These are phyloP conservation scores for Saturnispora hagleri DNA, from an alignment of 805 yeast species.

Conservation along the genomic window DNA sequence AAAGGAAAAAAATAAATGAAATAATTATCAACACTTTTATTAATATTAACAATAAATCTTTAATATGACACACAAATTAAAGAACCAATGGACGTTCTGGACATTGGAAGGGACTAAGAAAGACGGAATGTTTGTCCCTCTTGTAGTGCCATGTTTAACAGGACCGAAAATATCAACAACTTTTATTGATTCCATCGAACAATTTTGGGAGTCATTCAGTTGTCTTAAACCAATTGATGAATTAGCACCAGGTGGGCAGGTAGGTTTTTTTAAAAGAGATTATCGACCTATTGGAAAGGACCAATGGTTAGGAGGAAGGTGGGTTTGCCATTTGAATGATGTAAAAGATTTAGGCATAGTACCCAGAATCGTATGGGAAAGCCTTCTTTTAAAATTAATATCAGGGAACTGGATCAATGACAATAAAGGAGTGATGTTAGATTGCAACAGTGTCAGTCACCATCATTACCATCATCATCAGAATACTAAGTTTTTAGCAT, in stretches of 20 bases:
- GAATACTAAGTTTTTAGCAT: neutral
- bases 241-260: conserved; percentile 40
- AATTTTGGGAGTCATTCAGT: conserved; percentile 39
- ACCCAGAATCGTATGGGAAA: conserved; percentile 43
- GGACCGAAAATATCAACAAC: neutral
- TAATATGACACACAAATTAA: neutral
- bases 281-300: conserved; percentile 64
- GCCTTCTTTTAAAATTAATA: conserved; percentile 41
- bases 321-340: conserved; percentile 34
- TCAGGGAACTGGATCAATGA: conserved; percentile 24
- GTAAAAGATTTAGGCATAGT: conserved; percentile 14
- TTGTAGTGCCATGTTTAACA: neutral
- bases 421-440: neutral
- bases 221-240: conserved; percentile 32
- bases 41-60: neutral
- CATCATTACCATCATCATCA: neutral
- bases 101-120: neutral
- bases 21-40: neutral
- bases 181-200: conserved; percentile 39
- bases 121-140: neutral
- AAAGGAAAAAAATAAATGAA: neutral
- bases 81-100: neutral
- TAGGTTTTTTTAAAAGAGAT: conserved; percentile 49
- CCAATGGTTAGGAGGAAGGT: conserved; percentile 52
- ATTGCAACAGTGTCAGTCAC: neutral